Conservation (phyloP, 257 asterid species). For the Solanum corneliomulleri region DNA sequence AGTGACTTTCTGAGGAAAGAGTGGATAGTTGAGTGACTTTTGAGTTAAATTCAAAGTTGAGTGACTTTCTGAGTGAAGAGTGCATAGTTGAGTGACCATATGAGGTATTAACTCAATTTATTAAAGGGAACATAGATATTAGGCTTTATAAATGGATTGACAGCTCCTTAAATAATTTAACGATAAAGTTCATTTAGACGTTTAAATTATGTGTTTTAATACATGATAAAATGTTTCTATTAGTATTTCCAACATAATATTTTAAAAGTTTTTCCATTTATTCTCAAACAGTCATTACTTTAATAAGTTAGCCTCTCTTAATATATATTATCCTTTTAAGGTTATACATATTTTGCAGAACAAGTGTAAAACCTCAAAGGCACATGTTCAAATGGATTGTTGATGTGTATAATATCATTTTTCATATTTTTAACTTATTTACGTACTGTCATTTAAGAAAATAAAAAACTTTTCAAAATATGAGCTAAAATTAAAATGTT, state of each 20-base stretch:
- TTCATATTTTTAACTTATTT: background rate
- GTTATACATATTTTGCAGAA: background rate
- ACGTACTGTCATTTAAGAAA: background rate
- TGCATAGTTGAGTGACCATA: too few species aligned
- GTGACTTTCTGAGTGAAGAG: too few species aligned
- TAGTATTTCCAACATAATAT: background rate
- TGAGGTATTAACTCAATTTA: too few species aligned
- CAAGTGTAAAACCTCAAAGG: background rate
- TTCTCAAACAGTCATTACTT: background rate
- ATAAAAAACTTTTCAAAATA: background rate
- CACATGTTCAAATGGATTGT: background rate
- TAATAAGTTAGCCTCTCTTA: background rate
- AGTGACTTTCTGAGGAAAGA: too few species aligned
- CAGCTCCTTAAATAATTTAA: too few species aligned
- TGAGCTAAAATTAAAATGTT: background rate
- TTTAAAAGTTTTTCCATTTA: background rate
- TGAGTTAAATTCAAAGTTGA: too few species aligned
- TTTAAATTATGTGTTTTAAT: background rate
- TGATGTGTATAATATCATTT: background rate
- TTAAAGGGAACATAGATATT: background rate
- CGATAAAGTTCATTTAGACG: background rate
- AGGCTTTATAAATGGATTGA: background rate
- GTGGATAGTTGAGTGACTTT: too few species aligned
- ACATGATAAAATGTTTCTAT: background rate
- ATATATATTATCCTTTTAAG: background rate